Base-by-base conservation (phyloP, 2,329 filamentous ascomycete species). In the Ascochyta fabae region DNA sequence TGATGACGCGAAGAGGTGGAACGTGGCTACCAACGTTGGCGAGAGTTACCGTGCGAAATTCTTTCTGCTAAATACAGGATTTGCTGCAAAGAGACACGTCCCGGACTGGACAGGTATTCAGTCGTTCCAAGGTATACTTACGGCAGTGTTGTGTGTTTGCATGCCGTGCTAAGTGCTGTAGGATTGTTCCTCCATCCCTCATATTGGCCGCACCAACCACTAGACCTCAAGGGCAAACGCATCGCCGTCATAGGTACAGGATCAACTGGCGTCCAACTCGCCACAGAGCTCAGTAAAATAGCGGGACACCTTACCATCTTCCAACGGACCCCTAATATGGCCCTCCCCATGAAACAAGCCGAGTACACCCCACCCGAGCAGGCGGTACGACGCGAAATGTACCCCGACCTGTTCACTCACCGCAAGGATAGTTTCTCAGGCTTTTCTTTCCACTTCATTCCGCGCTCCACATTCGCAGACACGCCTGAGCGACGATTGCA, bases 191-290 rank as follows among this genome's bases (percentile, higher is more conserved):
- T 84, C 58, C 84, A 87, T 67, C 81, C 84, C 0, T 84, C 83
- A 0, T 81, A 81, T 67, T 86, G 84, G 85, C 84, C 85, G 1
- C 76, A 83, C 73, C 24, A 82, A 6, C 75, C 80, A 1, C 75
- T 85, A 26, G 76, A 83, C 38, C 77, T 85, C 26, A 75, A 77
- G 24, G 79, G 79, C 48, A 88, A 88, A 65, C 78, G 79, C 15
- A 79, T 83, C 35, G 86, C 82, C 6, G 78, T 88, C 58, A 83
- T 89, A 33, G 86, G 86, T 7, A 66, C 65, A 22, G 86, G 86
- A 1, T 81, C 85, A 0, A 84, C 84, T 0, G 86, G 85, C 0
- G 81, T 88, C 0, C 86, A 89, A 61, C 79, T 87, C 36, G 79
- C 81, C 0, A 86, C 89, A 59, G 84, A 83, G 38, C 80, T 82